Percentiles rank a stretch among this genome's conserved stretches.
Conservation (phyloP, 139 green algal genomes). For the Coelastrella sp. region DNA sequence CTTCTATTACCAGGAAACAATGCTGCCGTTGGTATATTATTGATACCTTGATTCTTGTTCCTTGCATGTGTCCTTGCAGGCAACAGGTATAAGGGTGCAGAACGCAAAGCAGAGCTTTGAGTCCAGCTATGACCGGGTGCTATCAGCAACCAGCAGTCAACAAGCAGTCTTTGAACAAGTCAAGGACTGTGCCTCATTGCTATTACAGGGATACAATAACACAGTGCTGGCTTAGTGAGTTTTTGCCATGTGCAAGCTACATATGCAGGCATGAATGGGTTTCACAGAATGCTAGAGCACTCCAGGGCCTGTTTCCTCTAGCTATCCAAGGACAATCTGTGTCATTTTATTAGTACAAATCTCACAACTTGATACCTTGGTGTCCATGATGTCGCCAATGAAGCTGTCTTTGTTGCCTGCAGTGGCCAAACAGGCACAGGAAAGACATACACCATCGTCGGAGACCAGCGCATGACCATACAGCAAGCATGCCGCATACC, state of each 20-base stretch:
- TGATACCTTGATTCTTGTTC: too few relatives aligned
- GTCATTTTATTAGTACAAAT: background rate
- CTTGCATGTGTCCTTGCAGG: too few relatives aligned
- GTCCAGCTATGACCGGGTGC: constrained; percentile 19
- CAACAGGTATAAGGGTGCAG: constrained; percentile 2
- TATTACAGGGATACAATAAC: constrained; percentile 65
- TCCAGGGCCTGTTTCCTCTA: too few relatives aligned
- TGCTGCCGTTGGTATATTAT: too few relatives aligned
- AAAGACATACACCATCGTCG: constrained; percentile 78
- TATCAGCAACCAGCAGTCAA: constrained; percentile 25
- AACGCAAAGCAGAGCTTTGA: constrained; percentile 3
- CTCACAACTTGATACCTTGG: background rate
- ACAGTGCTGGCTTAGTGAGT: constrained; percentile 68
- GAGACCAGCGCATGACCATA: constrained; percentile 43
- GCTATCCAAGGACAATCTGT: background rate
- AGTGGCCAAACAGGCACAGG: constrained; percentile 75
- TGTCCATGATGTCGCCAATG: too few relatives aligned
- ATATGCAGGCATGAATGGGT: too few relatives aligned
- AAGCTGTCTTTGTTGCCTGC: background rate
- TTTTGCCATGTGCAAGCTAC: too few relatives aligned
- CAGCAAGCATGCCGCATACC: constrained; percentile 4
- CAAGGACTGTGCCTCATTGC: constrained; percentile 49
- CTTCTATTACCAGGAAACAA: too few relatives aligned
- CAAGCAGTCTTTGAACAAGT: constrained; percentile 58
- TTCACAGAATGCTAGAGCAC: too few relatives aligned